Conservation (phyloP, 257 asterid species). For the Plantago ovata region DNA sequence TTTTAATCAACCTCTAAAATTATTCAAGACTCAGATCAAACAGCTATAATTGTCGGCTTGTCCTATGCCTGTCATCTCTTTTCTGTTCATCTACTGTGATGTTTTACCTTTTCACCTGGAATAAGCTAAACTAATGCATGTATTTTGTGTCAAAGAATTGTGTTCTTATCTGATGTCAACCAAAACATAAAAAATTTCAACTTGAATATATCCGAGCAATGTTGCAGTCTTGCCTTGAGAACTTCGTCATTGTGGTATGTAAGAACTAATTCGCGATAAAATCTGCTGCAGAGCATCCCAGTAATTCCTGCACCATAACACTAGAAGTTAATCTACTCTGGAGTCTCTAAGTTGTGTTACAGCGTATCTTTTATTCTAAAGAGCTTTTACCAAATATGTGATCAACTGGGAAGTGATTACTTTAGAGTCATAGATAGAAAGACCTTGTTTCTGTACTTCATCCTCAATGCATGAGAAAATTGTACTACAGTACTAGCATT, state of each 20-base stretch:
- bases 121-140: not conserved
- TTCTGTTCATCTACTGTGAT: not conserved
- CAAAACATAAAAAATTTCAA: too few species aligned
- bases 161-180: too few species aligned
- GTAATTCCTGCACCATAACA: constrained; percentile 62
- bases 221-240: constrained; percentile 81
- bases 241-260: constrained; percentile 93
- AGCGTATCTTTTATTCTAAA: too few species aligned
- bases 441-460: too few species aligned
- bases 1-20: too few species aligned
- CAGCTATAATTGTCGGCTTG: not conserved
- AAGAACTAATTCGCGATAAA: constrained; percentile 66
- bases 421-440: too few species aligned
- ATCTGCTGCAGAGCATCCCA: constrained; percentile 83
- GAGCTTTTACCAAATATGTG: too few species aligned
- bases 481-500: too few species aligned
- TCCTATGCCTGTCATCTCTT: not conserved
- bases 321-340: constrained; percentile 16
- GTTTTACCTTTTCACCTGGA: not conserved
- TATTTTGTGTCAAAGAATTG: too few species aligned
- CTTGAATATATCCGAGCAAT: constrained; percentile 19
- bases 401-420: too few species aligned
- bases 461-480: too few species aligned
- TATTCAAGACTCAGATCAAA: too few species aligned
- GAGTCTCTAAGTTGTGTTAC: not conserved